These are phyloP conservation scores for Suillus cothurnatus DNA, from an alignment of 768 basidiomycete genomes.

Conservation along the genomic window DNA sequence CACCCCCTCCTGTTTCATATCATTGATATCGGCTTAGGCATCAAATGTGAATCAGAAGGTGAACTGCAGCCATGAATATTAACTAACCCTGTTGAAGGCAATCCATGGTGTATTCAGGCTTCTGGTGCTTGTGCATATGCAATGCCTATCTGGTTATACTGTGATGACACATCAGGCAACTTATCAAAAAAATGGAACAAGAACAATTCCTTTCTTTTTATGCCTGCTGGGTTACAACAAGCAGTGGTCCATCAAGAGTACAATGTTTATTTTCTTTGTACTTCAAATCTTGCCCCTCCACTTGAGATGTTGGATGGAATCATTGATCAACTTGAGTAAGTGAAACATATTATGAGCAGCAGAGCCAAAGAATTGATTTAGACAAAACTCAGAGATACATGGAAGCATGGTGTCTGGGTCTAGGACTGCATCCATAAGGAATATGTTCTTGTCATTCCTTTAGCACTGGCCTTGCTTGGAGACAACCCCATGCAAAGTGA, in stretches of 20 bases:
- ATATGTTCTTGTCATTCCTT: too few species aligned
- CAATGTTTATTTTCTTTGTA: constrained; percentile 25
- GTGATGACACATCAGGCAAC: constrained; percentile 33
- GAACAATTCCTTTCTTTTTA: constrained; percentile 29
- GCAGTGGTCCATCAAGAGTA: constrained; percentile 8
- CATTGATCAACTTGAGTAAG: constrained; percentile 19
- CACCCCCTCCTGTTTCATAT: too few species aligned
- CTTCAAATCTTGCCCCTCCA: constrained; percentile 26
- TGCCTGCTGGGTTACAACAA: constrained; percentile 23
- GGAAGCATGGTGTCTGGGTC: not conserved
- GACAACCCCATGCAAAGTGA: too few species aligned
- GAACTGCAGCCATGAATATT: too few species aligned
- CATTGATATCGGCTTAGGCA: too few species aligned
- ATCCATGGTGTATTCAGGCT: too few species aligned
- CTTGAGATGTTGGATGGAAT: constrained; percentile 28
- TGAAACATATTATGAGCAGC: not conserved
- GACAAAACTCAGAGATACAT: not conserved
- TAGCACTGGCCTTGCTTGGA: too few species aligned
- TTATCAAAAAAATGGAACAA: constrained; percentile 33
- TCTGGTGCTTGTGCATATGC: constrained; percentile 15
- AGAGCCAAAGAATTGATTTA: not conserved
- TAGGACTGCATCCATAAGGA: too few species aligned
- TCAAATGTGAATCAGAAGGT: too few species aligned
- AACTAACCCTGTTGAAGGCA: too few species aligned
- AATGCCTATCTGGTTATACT: constrained; percentile 24